These are phyloP conservation scores for Pelargonium cotyledonis DNA, from an alignment of 441 rosid genomes.

Conservation along the genomic window DNA sequence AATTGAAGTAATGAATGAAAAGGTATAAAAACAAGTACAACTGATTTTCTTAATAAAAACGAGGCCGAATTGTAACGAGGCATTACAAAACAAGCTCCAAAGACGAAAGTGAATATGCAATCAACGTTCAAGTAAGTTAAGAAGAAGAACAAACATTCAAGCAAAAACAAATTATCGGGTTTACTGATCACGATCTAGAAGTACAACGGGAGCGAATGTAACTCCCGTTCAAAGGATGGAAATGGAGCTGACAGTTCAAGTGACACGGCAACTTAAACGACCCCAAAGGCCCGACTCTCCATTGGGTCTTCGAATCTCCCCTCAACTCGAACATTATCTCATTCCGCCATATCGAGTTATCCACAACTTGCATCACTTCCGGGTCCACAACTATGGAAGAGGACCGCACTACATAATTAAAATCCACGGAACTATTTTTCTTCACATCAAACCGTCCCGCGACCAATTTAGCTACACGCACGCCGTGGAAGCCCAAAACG, in stretches of 20 bases:
- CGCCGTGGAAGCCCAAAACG: slow-evolving; percentile 39
- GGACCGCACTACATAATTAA: slow-evolving; percentile 49
- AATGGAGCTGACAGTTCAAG: slow-evolving; percentile 53
- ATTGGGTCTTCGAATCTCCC: slow-evolving; percentile 51
- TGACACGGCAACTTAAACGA: slow-evolving; percentile 45
- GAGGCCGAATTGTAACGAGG: no score
- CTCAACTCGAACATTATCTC: slow-evolving; percentile 42
- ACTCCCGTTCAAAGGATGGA: slow-evolving; percentile 41
- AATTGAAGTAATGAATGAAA: no score
- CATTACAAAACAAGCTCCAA: no score
- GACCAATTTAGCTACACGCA: slow-evolving; percentile 36
- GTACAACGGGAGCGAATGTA: slow-evolving; percentile 42
- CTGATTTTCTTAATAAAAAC: no score
- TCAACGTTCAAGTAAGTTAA: no score
- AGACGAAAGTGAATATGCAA: no score
- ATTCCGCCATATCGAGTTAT: slow-evolving; percentile 37
- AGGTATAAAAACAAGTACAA: no score
- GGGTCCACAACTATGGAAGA: slow-evolving; percentile 53
- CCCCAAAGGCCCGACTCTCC: slow-evolving; percentile 65
- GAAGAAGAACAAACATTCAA: no score
- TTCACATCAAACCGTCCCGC: slow-evolving; percentile 45
- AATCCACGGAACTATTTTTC: slow-evolving; percentile 35
- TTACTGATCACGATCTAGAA: slow-evolving; percentile 30
- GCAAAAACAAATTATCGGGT: no score
- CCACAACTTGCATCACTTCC: slow-evolving; percentile 28